Base-by-base conservation (phyloP, 306 rosid genomes). In the cucumber (Cucumis sativus) region DNA sequence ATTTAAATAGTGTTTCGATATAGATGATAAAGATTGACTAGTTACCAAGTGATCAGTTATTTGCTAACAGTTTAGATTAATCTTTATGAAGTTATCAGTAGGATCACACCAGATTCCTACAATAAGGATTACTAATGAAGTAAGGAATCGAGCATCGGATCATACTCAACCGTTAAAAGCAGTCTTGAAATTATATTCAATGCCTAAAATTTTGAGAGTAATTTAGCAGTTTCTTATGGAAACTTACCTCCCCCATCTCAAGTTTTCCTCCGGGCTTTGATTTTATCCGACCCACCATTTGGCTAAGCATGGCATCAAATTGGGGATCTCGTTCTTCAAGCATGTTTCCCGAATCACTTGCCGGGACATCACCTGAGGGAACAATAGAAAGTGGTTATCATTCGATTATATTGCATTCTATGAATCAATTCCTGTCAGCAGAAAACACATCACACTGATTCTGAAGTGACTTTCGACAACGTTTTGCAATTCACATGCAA, bases 241-340 rank as follows among this genome's bases (percentile, higher is more conserved):
- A 71, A 84, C 97, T 86, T 79, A 96, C 99, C 97, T 91, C 98
- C 16, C 98, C 97, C 98, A 96, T 91, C 87, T 92, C 96, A 49
- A 80, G 83, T 84, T 88, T 96, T 39, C 97, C 92, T 57, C 98
- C 98, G 35, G 99, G 91, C 85, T 96, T 96, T 52, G 99, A 47
- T 79, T 28, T 72, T 71, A 92, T 91, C 74, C 92, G 87, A 49
- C 99, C 98, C 71, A 80, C 86, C 99, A 96, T 96, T 72, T 89
- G 90, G 84, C 90, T 86, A 33, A 96, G 99, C 98, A 96, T 92
- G 54, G 86, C 92, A 57, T 92, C 99, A 81, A 76, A 96, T 37
- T 84, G 85, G 7, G 88, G 91, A 79, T 96, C 97, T 81, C 89
- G 84, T 66, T 88, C 93, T 86, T 92, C 98, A 57, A 91, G 86